Percentiles rank a stretch among this genome's conserved stretches.
These are phyloP conservation scores for Fraxinus dipetala DNA, from an alignment of 305 asterid species.

Conservation along the genomic window DNA sequence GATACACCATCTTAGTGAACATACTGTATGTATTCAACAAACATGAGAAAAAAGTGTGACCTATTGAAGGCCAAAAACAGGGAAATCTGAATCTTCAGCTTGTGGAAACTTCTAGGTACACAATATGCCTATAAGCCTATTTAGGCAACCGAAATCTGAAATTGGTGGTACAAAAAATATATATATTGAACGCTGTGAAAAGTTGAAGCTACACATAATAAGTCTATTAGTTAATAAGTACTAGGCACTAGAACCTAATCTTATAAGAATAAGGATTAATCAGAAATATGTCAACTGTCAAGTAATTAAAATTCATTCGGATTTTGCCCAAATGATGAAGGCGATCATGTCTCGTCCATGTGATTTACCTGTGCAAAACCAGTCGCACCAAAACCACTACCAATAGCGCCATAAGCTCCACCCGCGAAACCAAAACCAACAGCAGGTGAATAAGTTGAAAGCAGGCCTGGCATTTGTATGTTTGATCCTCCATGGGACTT, in stretches of 20 bases:
- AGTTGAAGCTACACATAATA: not conserved
- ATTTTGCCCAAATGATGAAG: not conserved
- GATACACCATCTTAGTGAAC: not conserved
- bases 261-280: not conserved
- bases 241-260: not conserved
- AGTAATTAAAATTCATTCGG: not conserved
- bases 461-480: constrained; percentile 33
- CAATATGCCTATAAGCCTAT: not conserved
- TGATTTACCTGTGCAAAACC: constrained; percentile 40
- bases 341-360: not conserved
- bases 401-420: constrained; percentile 38
- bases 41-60: not conserved
- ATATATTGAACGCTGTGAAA: not conserved
- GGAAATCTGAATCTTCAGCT: not conserved
- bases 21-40: not conserved
- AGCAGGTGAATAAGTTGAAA: constrained; percentile 43
- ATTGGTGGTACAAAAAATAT: not conserved
- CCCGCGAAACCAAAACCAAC: constrained; percentile 50
- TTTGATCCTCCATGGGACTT: constrained; percentile 38
- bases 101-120: not conserved
- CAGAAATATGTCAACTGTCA: not conserved
- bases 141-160: not conserved
- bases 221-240: not conserved
- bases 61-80: not conserved
- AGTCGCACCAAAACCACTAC: constrained; percentile 31